These are phyloP conservation scores for Litchi chinensis DNA, from an alignment of 345 rosid genomes.

Conservation along the genomic window DNA sequence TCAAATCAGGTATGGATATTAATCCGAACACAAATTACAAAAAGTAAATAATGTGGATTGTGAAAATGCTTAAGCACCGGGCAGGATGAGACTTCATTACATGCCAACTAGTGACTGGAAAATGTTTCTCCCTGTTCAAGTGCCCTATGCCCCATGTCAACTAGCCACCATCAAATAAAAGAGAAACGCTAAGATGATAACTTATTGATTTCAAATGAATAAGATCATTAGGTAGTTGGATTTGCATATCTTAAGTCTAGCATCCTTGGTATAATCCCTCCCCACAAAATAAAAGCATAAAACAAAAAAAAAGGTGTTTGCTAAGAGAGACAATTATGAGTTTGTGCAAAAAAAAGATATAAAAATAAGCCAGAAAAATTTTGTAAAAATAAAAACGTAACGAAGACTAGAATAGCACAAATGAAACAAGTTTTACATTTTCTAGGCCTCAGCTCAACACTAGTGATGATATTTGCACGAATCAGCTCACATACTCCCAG, in stretches of 20 bases:
- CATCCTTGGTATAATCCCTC: not conserved
- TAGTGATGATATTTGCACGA: not conserved
- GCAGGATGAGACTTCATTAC: conserved; percentile 7
- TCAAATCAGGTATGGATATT: conserved; percentile 83
- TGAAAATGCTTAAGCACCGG: not conserved
- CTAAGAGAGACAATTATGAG: not conserved
- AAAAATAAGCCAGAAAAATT: not conserved
- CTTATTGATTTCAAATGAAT: not conserved
- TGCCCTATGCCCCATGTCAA: not conserved
- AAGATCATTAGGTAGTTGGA: not conserved
- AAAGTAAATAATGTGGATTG: not conserved
- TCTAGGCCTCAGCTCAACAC: not conserved
- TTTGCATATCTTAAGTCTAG: not conserved
- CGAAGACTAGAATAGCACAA: not conserved
- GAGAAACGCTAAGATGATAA: not conserved
- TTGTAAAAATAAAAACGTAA: not conserved
- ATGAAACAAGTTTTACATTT: not conserved
- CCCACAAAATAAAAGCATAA: not conserved
- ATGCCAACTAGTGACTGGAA: not conserved
- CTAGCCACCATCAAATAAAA: not conserved
- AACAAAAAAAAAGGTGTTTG: not conserved
- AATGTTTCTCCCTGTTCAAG: not conserved
- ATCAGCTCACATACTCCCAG: not conserved
- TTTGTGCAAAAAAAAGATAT: not conserved
- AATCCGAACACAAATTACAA: conserved; percentile 44